Percentiles rank a stretch among this genome's conserved stretches.
phyloP scores from a whole-genome alignment of 2,329 filamentous ascomycete species.

The Paramyrothecium roridum region DNA sequence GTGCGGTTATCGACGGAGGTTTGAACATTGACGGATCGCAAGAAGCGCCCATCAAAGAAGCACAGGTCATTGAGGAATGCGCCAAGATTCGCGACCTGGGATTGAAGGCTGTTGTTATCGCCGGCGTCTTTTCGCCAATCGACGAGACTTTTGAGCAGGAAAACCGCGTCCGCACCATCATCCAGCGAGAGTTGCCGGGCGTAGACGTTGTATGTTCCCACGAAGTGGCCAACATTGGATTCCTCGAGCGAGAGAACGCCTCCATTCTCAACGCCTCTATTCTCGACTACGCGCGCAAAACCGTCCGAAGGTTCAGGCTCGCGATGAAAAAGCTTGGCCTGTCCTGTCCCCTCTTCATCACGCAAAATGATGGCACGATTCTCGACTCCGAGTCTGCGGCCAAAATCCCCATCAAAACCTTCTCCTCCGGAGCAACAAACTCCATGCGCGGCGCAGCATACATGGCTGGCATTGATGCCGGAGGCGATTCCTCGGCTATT shows the following conservation, averaged over 20 bases:
- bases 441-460: slow-evolving; percentile 63
- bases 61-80: slow-evolving; percentile 36
- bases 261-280: slow-evolving; percentile 63
- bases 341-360: slow-evolving; percentile 55
- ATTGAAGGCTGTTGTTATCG: slow-evolving; percentile 44
- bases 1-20: slow-evolving; percentile 44
- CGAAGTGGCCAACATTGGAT: slow-evolving; percentile 50
- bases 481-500: slow-evolving; percentile 41
- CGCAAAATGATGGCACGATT: slow-evolving; percentile 63
- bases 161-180: slow-evolving; percentile 40
- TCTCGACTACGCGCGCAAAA: slow-evolving; percentile 52
- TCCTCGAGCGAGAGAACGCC: slow-evolving; percentile 63
- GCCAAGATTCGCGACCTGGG: slow-evolving; percentile 33
- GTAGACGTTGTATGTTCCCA: slow-evolving; percentile 47
- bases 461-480: slow-evolving; percentile 33
- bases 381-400: slow-evolving; percentile 51
- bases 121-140: slow-evolving; percentile 51
- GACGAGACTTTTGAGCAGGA: slow-evolving; percentile 47
- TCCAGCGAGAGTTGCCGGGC: slow-evolving; percentile 34
- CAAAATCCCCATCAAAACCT: slow-evolving; percentile 56
- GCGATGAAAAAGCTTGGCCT: slow-evolving; percentile 48
- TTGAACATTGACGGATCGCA: slow-evolving; percentile 47
- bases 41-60: slow-evolving; percentile 43
- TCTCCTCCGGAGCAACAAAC: slow-evolving; percentile 62
- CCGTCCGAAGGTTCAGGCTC: slow-evolving; percentile 52